Evolutionary conservation across 1,284 basidiomycete genomes (phyloP).

Genomic region (Trichosporon sp.): DNA sequence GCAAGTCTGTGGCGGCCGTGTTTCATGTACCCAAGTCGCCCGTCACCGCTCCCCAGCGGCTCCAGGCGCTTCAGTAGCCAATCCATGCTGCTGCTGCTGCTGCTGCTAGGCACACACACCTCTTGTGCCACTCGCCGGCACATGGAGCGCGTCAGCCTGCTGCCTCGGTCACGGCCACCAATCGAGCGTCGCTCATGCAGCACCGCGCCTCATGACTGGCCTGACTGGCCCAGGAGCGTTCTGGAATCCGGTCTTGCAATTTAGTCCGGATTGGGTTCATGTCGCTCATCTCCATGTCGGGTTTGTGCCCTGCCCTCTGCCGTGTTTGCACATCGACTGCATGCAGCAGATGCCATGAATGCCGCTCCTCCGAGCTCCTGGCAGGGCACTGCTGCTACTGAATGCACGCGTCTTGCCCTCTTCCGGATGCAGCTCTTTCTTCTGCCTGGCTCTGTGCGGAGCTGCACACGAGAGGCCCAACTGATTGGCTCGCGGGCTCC

Average conservation of each 20-base stretch:
- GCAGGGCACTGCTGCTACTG: not conserved
- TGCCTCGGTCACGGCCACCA: not conserved
- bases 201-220: not conserved
- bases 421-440: not conserved
- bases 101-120: not conserved
- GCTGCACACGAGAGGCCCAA: not conserved
- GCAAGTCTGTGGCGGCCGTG: not conserved
- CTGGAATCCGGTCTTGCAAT: not conserved
- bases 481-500: not conserved
- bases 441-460: no score
- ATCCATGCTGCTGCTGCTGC: not conserved
- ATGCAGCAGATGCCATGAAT: not conserved
- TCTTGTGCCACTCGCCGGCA: not conserved
- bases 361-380: not conserved
- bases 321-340: no score
- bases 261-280: not conserved
- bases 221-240: no score
- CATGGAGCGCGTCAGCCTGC: not conserved
- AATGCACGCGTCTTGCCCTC: not conserved
- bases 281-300: not conserved
- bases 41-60: no score
- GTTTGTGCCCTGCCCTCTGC: not conserved
- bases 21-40: not conserved
- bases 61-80: not conserved
- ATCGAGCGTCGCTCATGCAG: not conserved